phyloP scores from a whole-genome alignment of 163 green algal genomes.

The Scenedesmus sp. region DNA sequence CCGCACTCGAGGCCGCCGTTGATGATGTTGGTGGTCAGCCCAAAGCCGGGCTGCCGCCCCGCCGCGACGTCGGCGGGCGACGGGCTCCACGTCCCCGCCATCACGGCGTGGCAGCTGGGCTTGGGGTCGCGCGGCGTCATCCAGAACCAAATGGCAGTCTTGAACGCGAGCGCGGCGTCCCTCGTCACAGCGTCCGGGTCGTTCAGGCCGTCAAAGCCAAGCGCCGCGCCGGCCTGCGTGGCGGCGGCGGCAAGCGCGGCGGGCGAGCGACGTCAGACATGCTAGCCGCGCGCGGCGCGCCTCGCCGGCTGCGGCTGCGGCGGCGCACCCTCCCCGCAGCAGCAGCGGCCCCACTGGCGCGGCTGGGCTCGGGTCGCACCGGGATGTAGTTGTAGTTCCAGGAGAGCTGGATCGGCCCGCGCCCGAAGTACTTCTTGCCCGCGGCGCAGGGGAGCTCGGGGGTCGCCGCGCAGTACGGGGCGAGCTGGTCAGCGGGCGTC shows the following conservation, averaged over 20 bases:
- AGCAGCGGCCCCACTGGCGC: too few relatives aligned
- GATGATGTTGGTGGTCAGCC: slow-evolving; percentile 38
- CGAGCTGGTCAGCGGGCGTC: background rate
- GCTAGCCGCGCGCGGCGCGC: too few relatives aligned
- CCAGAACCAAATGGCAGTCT: slow-evolving; percentile 39
- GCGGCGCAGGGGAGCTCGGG: slow-evolving; percentile 18
- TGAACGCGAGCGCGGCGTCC: slow-evolving; percentile 22
- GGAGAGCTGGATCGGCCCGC: slow-evolving; percentile 34
- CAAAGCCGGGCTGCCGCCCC: slow-evolving; percentile 2
- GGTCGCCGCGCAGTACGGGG: slow-evolving; percentile 25
- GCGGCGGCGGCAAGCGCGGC: too few relatives aligned
- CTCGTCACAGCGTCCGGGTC: slow-evolving; percentile 15
- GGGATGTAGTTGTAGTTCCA: slow-evolving; percentile 44
- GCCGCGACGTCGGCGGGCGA: slow-evolving; percentile 17
- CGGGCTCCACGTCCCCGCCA: slow-evolving; percentile 8
- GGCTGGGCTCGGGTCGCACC: too few relatives aligned
- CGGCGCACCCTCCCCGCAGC: too few relatives aligned
- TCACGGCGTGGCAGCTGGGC: slow-evolving; percentile 23
- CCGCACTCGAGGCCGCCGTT: slow-evolving; percentile 43
- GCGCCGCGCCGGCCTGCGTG: slow-evolving; percentile 5
- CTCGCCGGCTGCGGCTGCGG: too few relatives aligned
- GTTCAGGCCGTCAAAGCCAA: slow-evolving; percentile 29
- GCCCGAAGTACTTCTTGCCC: slow-evolving; percentile 43
- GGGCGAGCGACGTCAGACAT: too few relatives aligned
- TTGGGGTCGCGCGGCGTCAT: slow-evolving; percentile 28